A percentile compares a stretch with the other conserved stretches of the same genome.
Evolutionary conservation across 148 eudicot genomes (phyloP).

Genomic region (Vaccinium vitisidaea): DNA sequence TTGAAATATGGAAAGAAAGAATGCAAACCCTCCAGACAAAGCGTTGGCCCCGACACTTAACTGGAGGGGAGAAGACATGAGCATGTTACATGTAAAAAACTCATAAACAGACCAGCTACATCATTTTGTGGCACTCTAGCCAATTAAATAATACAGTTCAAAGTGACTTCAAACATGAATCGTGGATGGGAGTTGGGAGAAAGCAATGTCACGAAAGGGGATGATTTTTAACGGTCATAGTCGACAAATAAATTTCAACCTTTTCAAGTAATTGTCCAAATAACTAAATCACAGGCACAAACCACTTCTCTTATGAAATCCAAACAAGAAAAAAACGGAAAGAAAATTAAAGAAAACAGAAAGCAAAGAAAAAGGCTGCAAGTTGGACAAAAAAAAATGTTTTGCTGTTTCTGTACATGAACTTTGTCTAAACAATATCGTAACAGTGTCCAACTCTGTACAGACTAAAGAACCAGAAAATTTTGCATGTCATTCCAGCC

Average conservation of each 20-base stretch:
- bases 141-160: neutral
- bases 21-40: neutral
- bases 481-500: neutral
- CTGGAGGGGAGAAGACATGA: neutral
- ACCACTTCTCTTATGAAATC: neutral
- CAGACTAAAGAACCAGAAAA: neutral
- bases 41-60: neutral
- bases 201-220: neutral
- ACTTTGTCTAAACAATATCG: neutral
- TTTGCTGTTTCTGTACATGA: neutral
- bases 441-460: neutral
- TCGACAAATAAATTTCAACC: neutral
- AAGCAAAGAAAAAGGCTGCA: neutral
- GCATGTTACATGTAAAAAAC: neutral
- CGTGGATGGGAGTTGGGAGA: neutral
- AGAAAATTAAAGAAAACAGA: neutral
- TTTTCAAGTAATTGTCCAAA: neutral
- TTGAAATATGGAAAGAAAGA: neutral
- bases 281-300: neutral
- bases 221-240: neutral
- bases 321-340: neutral
- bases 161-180: neutral
- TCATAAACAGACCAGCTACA: neutral
- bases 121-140: neutral
- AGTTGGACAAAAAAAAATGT: neutral